Evolutionary conservation across 129 eudicot species (phyloP), one percentile per base, ranked within the genome.

Genomic region (Rutidosis leptorrhynchoides): DNA sequence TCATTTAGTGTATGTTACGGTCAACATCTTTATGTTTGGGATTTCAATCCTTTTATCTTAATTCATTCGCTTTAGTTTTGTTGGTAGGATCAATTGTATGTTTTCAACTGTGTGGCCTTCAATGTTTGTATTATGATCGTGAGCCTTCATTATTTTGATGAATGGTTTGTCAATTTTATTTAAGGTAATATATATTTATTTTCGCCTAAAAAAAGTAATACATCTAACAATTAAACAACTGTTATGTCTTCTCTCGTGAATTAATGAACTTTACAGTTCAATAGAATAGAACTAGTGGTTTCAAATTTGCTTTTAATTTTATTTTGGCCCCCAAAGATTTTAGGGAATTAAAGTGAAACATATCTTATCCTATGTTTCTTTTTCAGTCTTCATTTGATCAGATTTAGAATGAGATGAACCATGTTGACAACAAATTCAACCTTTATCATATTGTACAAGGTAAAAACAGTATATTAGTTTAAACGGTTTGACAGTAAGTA

Each of bases 191-290:
- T 26, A 64, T 26, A 43, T 73, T 64, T 64, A 65, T 74, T 74
- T 74, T n/a, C n/a, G n/a, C n/a, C n/a, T n/a, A n/a, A n/a, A n/a
- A n/a, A 73, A 57, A 65, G 66, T 74, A 58, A 65, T 57, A 65
- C 72, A 60, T 68, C 42, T 60, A 68, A 60, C 57, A 67, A 67
- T 67, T 58, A 67, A 74, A 75, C 64, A 68, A 75, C 79, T 68
- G 79, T 64, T 64, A 30, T 74, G 79, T 59, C 49, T 68, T 72
- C 56, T 75, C 79, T 60, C 79, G 74, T 75, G 79, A 68, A 75
- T 25, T 35, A 35, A 68, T 69, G 26, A 68, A 60, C 79, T 75
- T 75, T 75, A 75, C 79, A 68, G 74, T 75, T 68, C 29, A 60
- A 75, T 33, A 25, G n/a, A n/a, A n/a, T n/a, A n/a, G 59, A 65